Conservation (phyloP, 257 asterid species). For the Solanum chaucha region DNA sequence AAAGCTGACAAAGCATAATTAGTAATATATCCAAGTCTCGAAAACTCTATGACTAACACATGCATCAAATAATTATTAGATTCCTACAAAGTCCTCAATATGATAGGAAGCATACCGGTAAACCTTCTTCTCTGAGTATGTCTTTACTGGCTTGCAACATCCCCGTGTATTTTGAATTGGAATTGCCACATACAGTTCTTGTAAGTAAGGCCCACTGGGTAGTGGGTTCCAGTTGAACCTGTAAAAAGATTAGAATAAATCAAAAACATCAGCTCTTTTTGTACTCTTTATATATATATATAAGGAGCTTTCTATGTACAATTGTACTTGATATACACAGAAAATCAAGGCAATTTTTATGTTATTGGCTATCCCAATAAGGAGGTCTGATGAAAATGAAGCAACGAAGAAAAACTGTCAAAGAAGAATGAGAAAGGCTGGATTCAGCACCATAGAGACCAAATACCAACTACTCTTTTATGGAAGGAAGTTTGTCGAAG, state of each 20-base stretch:
- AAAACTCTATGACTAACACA: background rate
- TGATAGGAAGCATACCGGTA: slow-evolving; percentile 33
- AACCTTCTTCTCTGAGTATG: slow-evolving; percentile 92
- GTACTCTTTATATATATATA: background rate
- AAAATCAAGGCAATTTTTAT: background rate
- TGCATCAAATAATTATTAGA: background rate
- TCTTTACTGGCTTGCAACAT: slow-evolving; percentile 88
- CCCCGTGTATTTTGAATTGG: slow-evolving; percentile 74
- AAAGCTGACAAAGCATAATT: background rate
- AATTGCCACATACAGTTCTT: slow-evolving; percentile 31
- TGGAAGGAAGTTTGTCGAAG: background rate
- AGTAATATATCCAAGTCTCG: background rate
- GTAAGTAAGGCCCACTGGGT: slow-evolving; percentile 68
- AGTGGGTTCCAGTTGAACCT: slow-evolving; percentile 98
- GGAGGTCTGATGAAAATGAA: background rate
- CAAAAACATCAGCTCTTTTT: slow-evolving; percentile 2
- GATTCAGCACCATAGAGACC: background rate
- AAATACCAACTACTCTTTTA: background rate
- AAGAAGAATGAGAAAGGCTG: background rate
- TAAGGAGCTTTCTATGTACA: background rate
- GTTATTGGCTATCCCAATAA: background rate
- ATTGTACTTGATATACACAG: background rate
- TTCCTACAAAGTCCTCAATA: background rate
- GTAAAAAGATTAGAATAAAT: background rate
- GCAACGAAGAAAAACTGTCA: background rate